These are phyloP conservation scores for Cicer judaicum DNA, from an alignment of 306 rosid species.

Conservation along the genomic window DNA sequence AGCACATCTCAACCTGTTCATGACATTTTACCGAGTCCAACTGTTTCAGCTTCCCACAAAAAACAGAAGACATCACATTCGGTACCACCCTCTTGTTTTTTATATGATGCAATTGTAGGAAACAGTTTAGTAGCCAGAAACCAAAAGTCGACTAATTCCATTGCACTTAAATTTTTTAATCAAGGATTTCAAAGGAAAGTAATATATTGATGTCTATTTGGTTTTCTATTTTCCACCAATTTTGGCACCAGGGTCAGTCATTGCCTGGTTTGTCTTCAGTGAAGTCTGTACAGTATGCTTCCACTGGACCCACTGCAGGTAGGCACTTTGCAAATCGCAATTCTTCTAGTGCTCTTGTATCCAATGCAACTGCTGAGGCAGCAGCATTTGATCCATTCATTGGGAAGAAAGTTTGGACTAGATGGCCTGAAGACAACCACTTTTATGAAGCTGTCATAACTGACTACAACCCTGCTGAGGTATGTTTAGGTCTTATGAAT, in stretches of 20 bases:
- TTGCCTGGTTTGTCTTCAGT: constrained; percentile 62
- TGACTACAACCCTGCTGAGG: constrained; percentile 75
- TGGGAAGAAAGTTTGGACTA: constrained; percentile 92
- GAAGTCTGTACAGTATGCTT: constrained; percentile 61
- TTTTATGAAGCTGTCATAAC: constrained; percentile 93
- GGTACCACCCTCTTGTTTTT: constrained; percentile 54
- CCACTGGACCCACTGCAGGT: constrained; percentile 59
- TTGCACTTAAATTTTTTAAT: constrained; percentile 13
- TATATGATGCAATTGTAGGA: constrained; percentile 43
- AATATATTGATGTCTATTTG: constrained; percentile 7
- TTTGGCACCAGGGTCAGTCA: constrained; percentile 58
- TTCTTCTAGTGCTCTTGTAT: constrained; percentile 58
- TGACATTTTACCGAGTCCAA: constrained; percentile 76
- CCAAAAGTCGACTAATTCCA: constrained; percentile 17
- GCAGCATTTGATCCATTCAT: constrained; percentile 62
- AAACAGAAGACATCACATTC: constrained; percentile 81
- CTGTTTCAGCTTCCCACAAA: constrained; percentile 83
- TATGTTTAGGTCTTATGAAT: constrained; percentile 42
- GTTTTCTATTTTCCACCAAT: constrained; percentile 39
- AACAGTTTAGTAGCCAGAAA: constrained; percentile 33
- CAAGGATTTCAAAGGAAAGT: constrained; percentile 23
- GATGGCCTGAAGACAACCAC: constrained; percentile 96
- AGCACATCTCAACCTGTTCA: constrained; percentile 67
- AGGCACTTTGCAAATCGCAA: constrained; percentile 66
- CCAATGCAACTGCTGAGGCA: constrained; percentile 60